Evolutionary conservation across 2,329 filamentous ascomycete species (phyloP), one percentile per base, ranked within the genome.

Genomic region (Phaeosphaeriaceae sp.): DNA sequence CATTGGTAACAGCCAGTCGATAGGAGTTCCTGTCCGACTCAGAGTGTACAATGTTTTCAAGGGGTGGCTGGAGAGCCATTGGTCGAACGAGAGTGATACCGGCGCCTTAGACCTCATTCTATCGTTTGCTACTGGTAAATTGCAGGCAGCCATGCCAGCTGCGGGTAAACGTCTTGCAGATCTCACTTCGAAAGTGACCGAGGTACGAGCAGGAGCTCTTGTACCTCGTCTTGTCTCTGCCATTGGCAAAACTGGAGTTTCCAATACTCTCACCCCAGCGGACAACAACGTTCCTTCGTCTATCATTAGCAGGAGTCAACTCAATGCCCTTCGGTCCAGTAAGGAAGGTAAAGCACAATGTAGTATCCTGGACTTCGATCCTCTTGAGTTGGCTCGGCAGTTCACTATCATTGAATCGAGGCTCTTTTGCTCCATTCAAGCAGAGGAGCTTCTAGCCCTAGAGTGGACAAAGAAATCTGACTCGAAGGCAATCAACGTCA

Each of bases 21-120:
- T 92, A 55, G 87, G 92, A 17, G 83, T 81, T 2, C 90, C 93
- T 0, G 93, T 97, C 17, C 87, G 92, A 42, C 79, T 99, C 39
- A 86, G 94, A 42, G 91, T 97, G 1, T 97, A 95, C 78, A 97
- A 99, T 70, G 87, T 92, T 48, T 91, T 99, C 81, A 99, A 99
- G 74, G 89, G 90, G 34, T 99, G 94, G 94, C 79, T 99, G 16
- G 94, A 97, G 76, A 94, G 89, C 6, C 92, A 99, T 74, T 99
- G 94, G 93, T 86, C 89, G 39, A 85, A 90, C 56, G 85, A 91
- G 50, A 86, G 87, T 9, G 94, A 99, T 69, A 83, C 84, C 44
- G 82, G 85, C 11, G 91, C 92, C 1, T 79, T 99, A 7, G 79
- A 82, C 0, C 78, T 89, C 40, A 95, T 99, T 55, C 80, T 88